Evolutionary conservation across 495 filamentous ascomycete species (phyloP).

Genomic region (Glarea lozoyensis): DNA sequence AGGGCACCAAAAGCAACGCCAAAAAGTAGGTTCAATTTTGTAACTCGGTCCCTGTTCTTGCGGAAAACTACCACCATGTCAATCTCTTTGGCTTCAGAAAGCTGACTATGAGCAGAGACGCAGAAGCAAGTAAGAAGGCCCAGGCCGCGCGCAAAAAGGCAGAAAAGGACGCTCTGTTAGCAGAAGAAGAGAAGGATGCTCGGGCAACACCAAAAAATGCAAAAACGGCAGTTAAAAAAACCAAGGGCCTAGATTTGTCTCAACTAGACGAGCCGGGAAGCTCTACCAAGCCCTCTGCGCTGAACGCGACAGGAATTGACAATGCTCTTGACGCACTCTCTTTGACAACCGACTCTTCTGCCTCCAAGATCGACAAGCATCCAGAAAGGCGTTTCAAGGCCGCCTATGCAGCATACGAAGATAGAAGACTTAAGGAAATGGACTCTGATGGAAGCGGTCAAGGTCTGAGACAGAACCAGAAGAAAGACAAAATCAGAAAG

Average conservation of each 20-base stretch:
- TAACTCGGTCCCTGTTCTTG: slow-evolving; percentile 11
- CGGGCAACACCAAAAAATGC: slow-evolving; percentile 51
- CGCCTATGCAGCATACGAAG: slow-evolving; percentile 80
- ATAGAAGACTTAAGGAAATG: slow-evolving; percentile 75
- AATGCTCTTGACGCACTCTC: slow-evolving; percentile 79
- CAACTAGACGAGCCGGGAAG: slow-evolving; percentile 46
- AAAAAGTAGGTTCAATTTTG: slow-evolving; percentile 95
- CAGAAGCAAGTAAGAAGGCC: slow-evolving; percentile 75
- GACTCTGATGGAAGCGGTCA: slow-evolving; percentile 61
- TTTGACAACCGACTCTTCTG: slow-evolving; percentile 37
- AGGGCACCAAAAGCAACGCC: slow-evolving; percentile 71
- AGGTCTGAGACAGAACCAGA: slow-evolving; percentile 71
- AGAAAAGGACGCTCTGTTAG: slow-evolving; percentile 73
- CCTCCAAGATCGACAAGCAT: slow-evolving; percentile 70
- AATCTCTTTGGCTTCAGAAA: no score
- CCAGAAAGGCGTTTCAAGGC: slow-evolving; percentile 80
- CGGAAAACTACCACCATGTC: slow-evolving; percentile 5
- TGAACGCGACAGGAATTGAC: slow-evolving; percentile 81
- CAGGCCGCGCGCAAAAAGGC: slow-evolving; percentile 83
- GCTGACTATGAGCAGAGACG: slow-evolving; percentile 48
- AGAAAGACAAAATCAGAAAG: slow-evolving; percentile 66
- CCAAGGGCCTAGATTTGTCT: slow-evolving; percentile 57
- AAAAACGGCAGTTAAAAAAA: slow-evolving; percentile 59
- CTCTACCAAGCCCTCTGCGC: slow-evolving; percentile 37
- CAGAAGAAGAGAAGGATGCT: slow-evolving; percentile 71